Evolutionary conservation across 2,329 filamentous ascomycete genomes (phyloP).

Genomic region (Ophiosphaerella herpotricha): DNA sequence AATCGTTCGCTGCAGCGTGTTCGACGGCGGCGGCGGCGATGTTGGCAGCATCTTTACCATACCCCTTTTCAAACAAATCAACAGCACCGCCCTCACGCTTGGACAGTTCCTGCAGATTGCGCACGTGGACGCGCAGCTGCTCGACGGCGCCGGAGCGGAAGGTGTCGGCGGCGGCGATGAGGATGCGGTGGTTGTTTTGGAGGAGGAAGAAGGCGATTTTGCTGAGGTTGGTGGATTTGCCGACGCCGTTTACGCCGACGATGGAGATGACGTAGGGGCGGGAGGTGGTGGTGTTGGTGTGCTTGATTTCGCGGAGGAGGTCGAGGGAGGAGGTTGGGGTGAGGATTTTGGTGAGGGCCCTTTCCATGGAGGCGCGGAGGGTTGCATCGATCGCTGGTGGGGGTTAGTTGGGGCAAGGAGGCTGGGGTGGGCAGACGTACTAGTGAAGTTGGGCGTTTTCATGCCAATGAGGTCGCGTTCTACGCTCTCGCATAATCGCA

Average conservation of each 20-base stretch:
- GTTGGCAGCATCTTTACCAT: constrained; percentile 94
- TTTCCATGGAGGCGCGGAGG: constrained; percentile 86
- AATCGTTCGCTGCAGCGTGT: constrained; percentile 74
- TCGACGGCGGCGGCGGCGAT: constrained; percentile 93
- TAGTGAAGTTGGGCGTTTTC: constrained; percentile 92
- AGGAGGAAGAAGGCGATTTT: constrained; percentile 98
- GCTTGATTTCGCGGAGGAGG: constrained; percentile 87
- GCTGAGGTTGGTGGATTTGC: constrained; percentile 95
- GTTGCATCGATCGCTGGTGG: constrained; percentile 71
- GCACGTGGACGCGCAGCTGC: constrained; percentile 92
- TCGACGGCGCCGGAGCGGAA: constrained; percentile 97
- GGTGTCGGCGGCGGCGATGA: constrained; percentile 93
- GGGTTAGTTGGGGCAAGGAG: constrained; percentile 7
- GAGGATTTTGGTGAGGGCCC: constrained; percentile 90
- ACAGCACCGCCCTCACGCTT: constrained; percentile 78
- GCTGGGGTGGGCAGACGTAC: constrained; percentile 33
- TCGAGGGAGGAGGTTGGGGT: constrained; percentile 95
- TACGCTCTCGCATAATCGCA: constrained; percentile 88
- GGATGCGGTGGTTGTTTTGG: constrained; percentile 94
- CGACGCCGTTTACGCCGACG: constrained; percentile 96
- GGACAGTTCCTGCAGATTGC: constrained; percentile 87
- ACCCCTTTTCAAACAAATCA: constrained; percentile 94
- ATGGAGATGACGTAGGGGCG: constrained; percentile 98
- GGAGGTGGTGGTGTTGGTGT: constrained; percentile 64
- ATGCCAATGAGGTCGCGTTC: constrained; percentile 87